Conservation (phyloP, 768 basidiomycete species). For the Chalciporus sphaerocephalus region DNA sequence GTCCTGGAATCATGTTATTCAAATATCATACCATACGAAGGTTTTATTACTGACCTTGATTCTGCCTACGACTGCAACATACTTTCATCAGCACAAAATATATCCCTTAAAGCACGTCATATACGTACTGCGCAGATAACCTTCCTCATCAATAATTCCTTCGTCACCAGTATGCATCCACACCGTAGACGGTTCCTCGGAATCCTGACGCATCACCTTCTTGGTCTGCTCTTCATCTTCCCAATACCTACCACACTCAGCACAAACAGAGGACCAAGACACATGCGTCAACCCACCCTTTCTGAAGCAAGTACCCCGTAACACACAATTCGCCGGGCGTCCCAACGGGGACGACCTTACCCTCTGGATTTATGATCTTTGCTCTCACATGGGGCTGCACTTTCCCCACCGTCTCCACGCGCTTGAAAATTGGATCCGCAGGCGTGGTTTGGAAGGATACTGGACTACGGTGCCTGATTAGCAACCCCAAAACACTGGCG, state of each 20-base stretch:
- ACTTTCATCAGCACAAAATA: not conserved
- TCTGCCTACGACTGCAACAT: constrained; percentile 61
- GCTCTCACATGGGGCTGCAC: constrained; percentile 75
- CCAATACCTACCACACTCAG: constrained; percentile 59
- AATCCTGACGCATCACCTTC: constrained; percentile 48
- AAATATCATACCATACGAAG: not conserved
- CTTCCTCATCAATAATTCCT: constrained; percentile 76
- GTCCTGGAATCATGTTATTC: constrained; percentile 42
- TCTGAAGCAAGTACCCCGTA: constrained; percentile 74
- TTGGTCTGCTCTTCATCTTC: constrained; percentile 63
- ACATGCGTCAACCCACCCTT: constrained; percentile 46
- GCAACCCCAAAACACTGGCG: not conserved
- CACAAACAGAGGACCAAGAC: not conserved
- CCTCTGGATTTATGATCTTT: constrained; percentile 57
- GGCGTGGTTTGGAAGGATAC: constrained; percentile 80
- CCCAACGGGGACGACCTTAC: constrained; percentile 65
- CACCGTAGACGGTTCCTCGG: constrained; percentile 48
- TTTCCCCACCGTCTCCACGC: constrained; percentile 78
- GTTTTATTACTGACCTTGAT: constrained; percentile 52
- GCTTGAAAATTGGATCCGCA: constrained; percentile 63
- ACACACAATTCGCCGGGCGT: constrained; percentile 71
- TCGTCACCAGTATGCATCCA: constrained; percentile 89
- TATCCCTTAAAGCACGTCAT: not conserved
- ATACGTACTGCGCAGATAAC: constrained; percentile 64
- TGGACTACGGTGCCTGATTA: constrained; percentile 44